Evolutionary conservation across 176 grass and related monocot species (phyloP).

Genomic region (Dactylis glomerata): DNA sequence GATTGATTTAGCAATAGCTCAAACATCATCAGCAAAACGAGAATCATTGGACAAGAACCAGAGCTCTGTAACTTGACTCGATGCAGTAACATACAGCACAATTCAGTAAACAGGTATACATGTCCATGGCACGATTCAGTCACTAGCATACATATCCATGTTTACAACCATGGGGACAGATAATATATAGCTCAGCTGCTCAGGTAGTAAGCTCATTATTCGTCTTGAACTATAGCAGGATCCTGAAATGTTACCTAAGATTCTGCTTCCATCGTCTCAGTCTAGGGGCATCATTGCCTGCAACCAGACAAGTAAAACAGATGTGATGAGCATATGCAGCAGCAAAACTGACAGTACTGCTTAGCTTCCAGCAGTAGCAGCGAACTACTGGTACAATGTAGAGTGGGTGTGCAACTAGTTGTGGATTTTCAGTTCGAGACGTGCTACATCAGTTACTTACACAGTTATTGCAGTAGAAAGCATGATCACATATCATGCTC

Average conservation of each 20-base stretch:
- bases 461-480: background rate
- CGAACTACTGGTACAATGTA: background rate
- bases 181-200: background rate
- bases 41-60: background rate
- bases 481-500: background rate
- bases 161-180: slow-evolving; percentile 10
- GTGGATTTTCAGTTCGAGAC: background rate
- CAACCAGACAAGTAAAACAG: slow-evolving; percentile 4
- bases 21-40: background rate
- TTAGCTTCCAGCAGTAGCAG: background rate
- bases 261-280: background rate
- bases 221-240: background rate
- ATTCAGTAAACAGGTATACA: background rate
- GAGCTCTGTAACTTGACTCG: background rate
- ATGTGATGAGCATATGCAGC: background rate
- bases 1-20: background rate
- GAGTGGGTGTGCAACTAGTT: background rate
- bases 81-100: background rate
- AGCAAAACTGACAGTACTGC: background rate
- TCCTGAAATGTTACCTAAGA: background rate
- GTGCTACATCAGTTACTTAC: slow-evolving; percentile 12
- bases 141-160: background rate
- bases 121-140: background rate
- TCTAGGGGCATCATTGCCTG: slow-evolving; percentile 15
- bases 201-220: background rate